Percentiles rank a stretch among this genome's conserved stretches.
Evolutionary conservation across 1,284 basidiomycete species (phyloP).

Genomic region (Exobasidium cylindrosporum): DNA sequence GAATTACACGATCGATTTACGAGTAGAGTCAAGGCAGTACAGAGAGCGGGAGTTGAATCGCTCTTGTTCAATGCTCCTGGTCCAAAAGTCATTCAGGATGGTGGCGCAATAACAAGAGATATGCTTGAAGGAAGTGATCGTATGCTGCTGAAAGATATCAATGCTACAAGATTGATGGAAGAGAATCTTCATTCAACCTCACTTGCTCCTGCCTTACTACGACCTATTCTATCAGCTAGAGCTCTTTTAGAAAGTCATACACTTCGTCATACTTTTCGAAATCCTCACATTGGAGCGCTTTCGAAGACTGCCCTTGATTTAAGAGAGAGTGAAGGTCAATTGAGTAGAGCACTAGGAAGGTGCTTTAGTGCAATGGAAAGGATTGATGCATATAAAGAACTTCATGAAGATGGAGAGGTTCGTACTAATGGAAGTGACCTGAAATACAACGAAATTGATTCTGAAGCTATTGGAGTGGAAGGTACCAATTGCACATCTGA

Average conservation of each 20-base stretch:
- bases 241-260: conserved; percentile 47
- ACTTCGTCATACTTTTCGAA: conserved; percentile 50
- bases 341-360: conserved; percentile 46
- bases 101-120: neutral
- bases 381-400: neutral
- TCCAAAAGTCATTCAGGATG: neutral
- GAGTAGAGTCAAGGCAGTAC: conserved; percentile 18
- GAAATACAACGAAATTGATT: conserved; percentile 5
- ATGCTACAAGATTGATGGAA: neutral
- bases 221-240: conserved; percentile 45
- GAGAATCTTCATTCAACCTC: conserved; percentile 39
- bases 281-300: conserved; percentile 50
- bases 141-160: neutral
- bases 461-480: conserved; percentile 14
- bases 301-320: conserved; percentile 53
- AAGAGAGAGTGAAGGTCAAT: conserved; percentile 47
- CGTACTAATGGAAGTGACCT: neutral
- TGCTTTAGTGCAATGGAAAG: conserved; percentile 50
- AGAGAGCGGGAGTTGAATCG: conserved; percentile 18
- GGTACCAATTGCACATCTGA: conserved; percentile 11
- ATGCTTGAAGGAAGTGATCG: conserved; percentile 7
- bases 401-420: neutral
- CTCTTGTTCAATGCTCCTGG: conserved; percentile 10
- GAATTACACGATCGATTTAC: conserved; percentile 25
- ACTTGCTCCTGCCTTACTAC: conserved; percentile 49